Evolutionary conservation across 2,329 filamentous ascomycete genomes (phyloP), one percentile per base, ranked within the genome.

Genomic region (Daldinia sp.): DNA sequence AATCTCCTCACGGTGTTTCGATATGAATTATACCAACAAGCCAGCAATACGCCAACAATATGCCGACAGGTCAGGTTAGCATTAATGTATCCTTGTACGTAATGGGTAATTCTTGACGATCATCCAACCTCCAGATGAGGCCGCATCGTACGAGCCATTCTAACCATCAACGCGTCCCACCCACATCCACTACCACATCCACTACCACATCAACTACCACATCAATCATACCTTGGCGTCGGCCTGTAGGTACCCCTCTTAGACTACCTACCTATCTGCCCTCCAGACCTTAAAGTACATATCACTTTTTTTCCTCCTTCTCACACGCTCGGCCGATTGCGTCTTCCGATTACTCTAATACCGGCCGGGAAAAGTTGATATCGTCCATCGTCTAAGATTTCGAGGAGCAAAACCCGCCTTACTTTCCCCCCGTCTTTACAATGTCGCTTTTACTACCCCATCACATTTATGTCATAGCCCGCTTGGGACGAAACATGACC

Each of bases 71-170:
- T 37, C 39, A 25, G 50, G 37, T 45, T 35, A 27, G 32, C 37
- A 48, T 34, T 51, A 39, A 61, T 52, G 45, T 61, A 58, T 39
- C 49, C 43, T 45, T 50, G 25, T 61, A 66, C 61, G 53, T 58
- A 66, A 63, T 45, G 19, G 56, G 63, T 61, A 66, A 63, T 35
- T 57, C 52, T 63, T 41, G 10, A 66, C 43, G 63, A 48, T 51
- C 48, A 63, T 60, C 35, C 60, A 58, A 58, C 52, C 49, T 53
- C 48, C 10, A 58, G 49, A 47, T 32, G 30, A 30, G 50, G 21
- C n/a, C 32, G 48, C 53, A 66, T 63, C 59, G 27, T 63, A 63
- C 59, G 63, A 60, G 59, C 51, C 41, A 27, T 60, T 52, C 32
- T 56, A 41, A 27, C 19, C 35, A 58, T 63, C 57, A 32, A 48